Evolutionary conservation across 169 alveolate species (phyloP), one percentile per base, ranked within the genome.

Genomic region (Babesia ovata): DNA sequence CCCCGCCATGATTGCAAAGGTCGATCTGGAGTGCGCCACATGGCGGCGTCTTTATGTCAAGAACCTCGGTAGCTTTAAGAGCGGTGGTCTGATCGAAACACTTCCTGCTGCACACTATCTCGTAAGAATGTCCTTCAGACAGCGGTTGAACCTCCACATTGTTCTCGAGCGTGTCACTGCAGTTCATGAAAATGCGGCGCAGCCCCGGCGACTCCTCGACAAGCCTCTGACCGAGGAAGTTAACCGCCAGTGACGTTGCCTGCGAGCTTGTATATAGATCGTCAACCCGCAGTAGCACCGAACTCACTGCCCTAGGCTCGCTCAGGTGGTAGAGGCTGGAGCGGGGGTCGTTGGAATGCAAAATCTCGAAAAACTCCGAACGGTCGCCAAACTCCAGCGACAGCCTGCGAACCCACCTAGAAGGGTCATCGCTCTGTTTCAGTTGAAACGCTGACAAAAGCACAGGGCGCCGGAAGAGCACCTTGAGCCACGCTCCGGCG

Each of bases 351-450:
- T 75, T 79, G n/a, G 94, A 75, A 42, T 90, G 91, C 57, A 83
- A 69, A n/a, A 90, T 56, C 28, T 82, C 86, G 29, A 90, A 52
- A 12, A 81, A 52, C 50, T 83, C 72, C 49, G 82, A 70, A 0
- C 75, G 58, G 39, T 85, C 92, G 56, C 78, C 94, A 54, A 65
- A 90, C 10, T 63, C 86, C 29, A 90, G 69, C 9, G 89, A 59
- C 29, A 90, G 44, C 56, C 85, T 79, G 21, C 91, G 77, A 3
- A 90, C 87, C 94, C 94, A 90, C 50, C 89, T 65, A 21, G 73
- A 63, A 7, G 89, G 69, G 59, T 87, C 74, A 56, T 89, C 93
- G 50, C 88, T 72, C 17, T 86, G 92, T 46, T 86, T 85, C 42
- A 85, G 76, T 39, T 75, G 70, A 72, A 89, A 81, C 57, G 75